Percentiles rank a stretch among this genome's conserved stretches.
Evolutionary conservation across 148 eudicot genomes (phyloP).

Genomic region (Heliosperma pusillum): DNA sequence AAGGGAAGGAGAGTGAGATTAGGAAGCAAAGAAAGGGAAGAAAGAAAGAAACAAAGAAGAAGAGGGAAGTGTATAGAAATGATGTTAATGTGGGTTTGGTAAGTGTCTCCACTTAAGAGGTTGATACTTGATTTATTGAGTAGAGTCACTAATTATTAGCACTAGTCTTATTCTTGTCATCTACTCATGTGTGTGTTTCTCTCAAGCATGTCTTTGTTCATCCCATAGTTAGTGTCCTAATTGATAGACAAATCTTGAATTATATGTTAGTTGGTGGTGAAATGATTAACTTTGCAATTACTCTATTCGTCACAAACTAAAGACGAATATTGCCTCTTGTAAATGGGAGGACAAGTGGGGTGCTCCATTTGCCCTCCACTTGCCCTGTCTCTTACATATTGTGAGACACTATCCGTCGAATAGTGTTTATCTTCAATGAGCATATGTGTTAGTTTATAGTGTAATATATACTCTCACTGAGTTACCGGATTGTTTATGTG

Average conservation of each 20-base stretch:
- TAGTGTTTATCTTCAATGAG: too few species aligned
- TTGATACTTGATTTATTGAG: constrained; percentile 10
- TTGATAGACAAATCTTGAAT: not conserved
- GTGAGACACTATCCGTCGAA: too few species aligned
- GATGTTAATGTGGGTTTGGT: not conserved
- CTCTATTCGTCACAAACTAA: too few species aligned
- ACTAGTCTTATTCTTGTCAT: not conserved
- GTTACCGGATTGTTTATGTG: too few species aligned
- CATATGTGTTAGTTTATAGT: too few species aligned
- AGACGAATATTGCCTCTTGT: too few species aligned
- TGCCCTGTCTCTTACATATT: too few species aligned
- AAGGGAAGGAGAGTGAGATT: constrained; percentile 6
- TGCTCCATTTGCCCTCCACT: too few species aligned
- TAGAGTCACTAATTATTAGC: not conserved
- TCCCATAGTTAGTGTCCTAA: not conserved
- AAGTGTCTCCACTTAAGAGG: constrained; percentile 7
- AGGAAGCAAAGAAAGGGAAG: constrained; percentile 9
- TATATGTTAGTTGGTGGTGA: not conserved
- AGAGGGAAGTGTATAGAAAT: not conserved
- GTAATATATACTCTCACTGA: too few species aligned
- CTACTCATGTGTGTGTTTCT: not conserved
- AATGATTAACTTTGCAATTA: constrained; percentile 4
- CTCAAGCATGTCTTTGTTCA: constrained; percentile 4
- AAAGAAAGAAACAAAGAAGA: not conserved
- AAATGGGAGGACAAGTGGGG: too few species aligned